Evolutionary conservation across 192 early-diverging fungal genomes (phyloP), one percentile per base, ranked within the genome.

Genomic region (Coemansia sp.): DNA sequence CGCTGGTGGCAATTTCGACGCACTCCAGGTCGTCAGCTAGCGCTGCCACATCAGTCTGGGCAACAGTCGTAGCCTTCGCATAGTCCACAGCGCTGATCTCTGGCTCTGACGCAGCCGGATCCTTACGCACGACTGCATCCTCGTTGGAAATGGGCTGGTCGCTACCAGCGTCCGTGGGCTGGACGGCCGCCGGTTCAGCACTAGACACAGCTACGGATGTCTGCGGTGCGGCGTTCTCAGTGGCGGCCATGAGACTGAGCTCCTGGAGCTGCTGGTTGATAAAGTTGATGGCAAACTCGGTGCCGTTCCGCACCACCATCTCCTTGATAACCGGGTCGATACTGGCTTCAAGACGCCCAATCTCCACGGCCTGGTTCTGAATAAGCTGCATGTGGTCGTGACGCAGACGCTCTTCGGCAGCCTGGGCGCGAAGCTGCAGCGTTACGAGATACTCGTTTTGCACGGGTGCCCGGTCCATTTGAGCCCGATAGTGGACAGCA

Each of bases 271-370:
- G 75, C 57, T 78, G 72, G 24, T 39, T 39, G 33, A 83, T 83
- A 64, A 83, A 83, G 56, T 33, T 46, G 9, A 83, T 59, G 9
- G 80, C 80, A 44, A 57, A 74, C 3, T 62, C 72, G 2, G 76
- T 31, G 9, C 80, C 80, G 19, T 59, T 67, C 34, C 63, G 75
- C 46, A 77, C 14, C 39, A 83, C 51, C 6, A 78, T 83, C 27
- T 78, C 75, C 50, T 66, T 68, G 45, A 83, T 78, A 3, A 83
- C 75, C 0, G 80, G 80, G 37, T 83, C 80, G 9, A 74, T 53
- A 31, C 67, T 68, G 51, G 68, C 56, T 45, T 83, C 80, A 21
- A 83, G 68, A 35, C 68, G 80, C 1, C 66, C 68, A 33, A 83
- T 74, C 45, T 78, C 66, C 10, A 65, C 40, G 7, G 72, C 64